phyloP scores from a whole-genome alignment of 164 flowering plant species.

The Sextonia rubra region DNA sequence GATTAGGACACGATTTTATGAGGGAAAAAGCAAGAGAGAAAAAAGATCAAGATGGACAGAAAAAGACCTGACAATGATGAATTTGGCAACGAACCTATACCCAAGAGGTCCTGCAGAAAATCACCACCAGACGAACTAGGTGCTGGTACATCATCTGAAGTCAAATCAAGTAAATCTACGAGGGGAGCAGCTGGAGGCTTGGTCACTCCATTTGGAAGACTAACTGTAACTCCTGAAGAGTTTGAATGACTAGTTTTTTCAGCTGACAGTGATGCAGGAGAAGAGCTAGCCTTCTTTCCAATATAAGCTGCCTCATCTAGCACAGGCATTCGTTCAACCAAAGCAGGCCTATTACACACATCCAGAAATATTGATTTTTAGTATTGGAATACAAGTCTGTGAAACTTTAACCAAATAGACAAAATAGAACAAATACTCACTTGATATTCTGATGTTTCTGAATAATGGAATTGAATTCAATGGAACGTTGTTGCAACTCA shows the following conservation, averaged over 20 bases:
- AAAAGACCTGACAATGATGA: constrained; percentile 58
- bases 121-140: constrained; percentile 79
- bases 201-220: constrained; percentile 84
- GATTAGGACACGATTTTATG: not conserved
- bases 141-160: constrained; percentile 74
- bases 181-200: constrained; percentile 78
- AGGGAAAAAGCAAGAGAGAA: not conserved
- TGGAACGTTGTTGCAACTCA: constrained; percentile 95
- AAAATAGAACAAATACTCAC: constrained; percentile 25
- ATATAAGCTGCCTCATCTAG: constrained; percentile 86
- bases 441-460: constrained; percentile 87
- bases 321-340: constrained; percentile 98
- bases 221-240: constrained; percentile 47
- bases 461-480: constrained; percentile 81
- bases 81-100: constrained; percentile 56
- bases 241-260: constrained; percentile 17
- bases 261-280: constrained; percentile 45
- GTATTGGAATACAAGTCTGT: not conserved
- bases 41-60: not conserved
- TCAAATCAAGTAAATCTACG: constrained; percentile 81
- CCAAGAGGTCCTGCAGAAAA: constrained; percentile 90
- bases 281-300: constrained; percentile 71
- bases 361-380: constrained; percentile 13
- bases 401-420: not conserved
- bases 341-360: constrained; percentile 51